These are phyloP conservation scores for Phytophthora ramorum DNA, from an alignment of 352 stramenopile species.

Conservation along the genomic window DNA sequence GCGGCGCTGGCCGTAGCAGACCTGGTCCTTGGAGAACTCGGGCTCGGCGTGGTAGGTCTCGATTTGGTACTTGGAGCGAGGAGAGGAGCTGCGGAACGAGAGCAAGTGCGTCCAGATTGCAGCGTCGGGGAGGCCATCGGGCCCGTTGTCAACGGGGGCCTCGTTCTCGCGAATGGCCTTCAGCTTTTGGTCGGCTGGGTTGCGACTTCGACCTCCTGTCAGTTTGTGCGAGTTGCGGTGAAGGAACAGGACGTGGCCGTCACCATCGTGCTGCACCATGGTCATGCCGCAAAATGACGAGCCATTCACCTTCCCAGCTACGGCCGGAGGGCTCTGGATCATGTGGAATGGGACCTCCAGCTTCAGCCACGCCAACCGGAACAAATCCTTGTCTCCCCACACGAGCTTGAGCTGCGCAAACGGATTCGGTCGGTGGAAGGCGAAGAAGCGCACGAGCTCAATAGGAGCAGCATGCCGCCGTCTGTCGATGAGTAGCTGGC, in stretches of 20 bases:
- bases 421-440: slow-evolving; percentile 46
- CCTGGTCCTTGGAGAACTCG: slow-evolving; percentile 48
- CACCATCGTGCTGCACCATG: slow-evolving; percentile 34
- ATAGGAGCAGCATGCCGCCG: slow-evolving; percentile 31
- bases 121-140: slow-evolving; percentile 31
- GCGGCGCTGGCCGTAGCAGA: slow-evolving; percentile 52
- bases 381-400: slow-evolving; percentile 37
- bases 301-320: slow-evolving; percentile 41
- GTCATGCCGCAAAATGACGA: slow-evolving; percentile 57
- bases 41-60: slow-evolving; percentile 55
- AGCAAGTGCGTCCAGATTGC: slow-evolving; percentile 69
- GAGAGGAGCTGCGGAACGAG: slow-evolving; percentile 52
- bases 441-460: slow-evolving; percentile 40
- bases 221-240: slow-evolving; percentile 78
- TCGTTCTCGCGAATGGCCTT: background rate
- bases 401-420: slow-evolving; percentile 63
- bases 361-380: slow-evolving; percentile 77
- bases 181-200: slow-evolving; percentile 11
- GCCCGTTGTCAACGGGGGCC: background rate
- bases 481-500: slow-evolving; percentile 53
- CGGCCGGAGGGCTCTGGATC: slow-evolving; percentile 47
- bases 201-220: slow-evolving; percentile 20
- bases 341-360: slow-evolving; percentile 54
- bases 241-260: slow-evolving; percentile 60
- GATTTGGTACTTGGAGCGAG: slow-evolving; percentile 47